A percentile compares a stretch with the other conserved stretches of the same genome.
phyloP scores from a whole-genome alignment of 2,329 filamentous ascomycete genomes.

The Byssoonygena ceratinophila region DNA sequence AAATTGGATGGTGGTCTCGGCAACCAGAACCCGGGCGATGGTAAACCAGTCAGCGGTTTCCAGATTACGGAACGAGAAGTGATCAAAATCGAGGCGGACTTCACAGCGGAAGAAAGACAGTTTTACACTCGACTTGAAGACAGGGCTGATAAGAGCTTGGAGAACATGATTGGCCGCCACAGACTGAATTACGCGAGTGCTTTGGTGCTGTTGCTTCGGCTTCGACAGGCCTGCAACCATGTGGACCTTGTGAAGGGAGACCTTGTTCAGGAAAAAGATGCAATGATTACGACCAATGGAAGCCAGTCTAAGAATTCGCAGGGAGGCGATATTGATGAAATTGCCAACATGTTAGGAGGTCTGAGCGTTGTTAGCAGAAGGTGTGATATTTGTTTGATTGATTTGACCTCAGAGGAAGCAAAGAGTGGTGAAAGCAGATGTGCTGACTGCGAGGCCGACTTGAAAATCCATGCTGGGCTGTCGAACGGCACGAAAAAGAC shows the following conservation, averaged over 20 bases:
- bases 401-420: slow-evolving; percentile 50
- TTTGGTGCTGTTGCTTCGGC: slow-evolving; percentile 76
- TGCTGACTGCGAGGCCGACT: slow-evolving; percentile 61
- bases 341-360: slow-evolving; percentile 77
- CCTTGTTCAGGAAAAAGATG: slow-evolving; percentile 77
- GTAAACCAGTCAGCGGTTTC: slow-evolving; percentile 55
- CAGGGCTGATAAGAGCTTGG: slow-evolving; percentile 74
- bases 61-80: slow-evolving; percentile 88
- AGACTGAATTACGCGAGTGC: slow-evolving; percentile 87
- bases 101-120: slow-evolving; percentile 65
- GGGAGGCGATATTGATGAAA: slow-evolving; percentile 57
- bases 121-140: slow-evolving; percentile 80
- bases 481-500: slow-evolving; percentile 32
- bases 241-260: slow-evolving; percentile 78
- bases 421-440: slow-evolving; percentile 51
- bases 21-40: slow-evolving; percentile 50
- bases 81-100: slow-evolving; percentile 64
- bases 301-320: slow-evolving; percentile 43
- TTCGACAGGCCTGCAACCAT: slow-evolving; percentile 92
- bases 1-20: slow-evolving; percentile 75
- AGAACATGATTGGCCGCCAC: slow-evolving; percentile 73
- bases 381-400: slow-evolving; percentile 72
- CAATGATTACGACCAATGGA: slow-evolving; percentile 52
- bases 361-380: slow-evolving; percentile 67
- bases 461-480: slow-evolving; percentile 47